Evolutionary conservation across 352 stramenopile genomes (phyloP), one percentile per base, ranked within the genome.

Genomic region (Phytopythium delawarense): DNA sequence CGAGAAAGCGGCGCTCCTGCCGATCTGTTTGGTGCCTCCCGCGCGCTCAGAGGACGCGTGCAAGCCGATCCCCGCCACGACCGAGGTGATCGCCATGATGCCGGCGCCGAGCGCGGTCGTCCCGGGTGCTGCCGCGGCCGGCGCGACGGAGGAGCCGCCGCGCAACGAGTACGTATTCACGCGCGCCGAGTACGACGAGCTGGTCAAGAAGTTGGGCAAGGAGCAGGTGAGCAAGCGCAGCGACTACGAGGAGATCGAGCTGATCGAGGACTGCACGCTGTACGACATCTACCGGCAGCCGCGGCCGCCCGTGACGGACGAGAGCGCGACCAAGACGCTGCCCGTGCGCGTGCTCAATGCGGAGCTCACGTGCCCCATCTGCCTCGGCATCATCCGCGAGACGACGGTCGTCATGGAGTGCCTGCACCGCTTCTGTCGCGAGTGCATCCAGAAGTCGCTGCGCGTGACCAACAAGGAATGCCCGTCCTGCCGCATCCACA

Each of bases 351-450:
- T 85, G 39, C 74, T 97, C 0, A 90, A 93, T 57, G 78, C 86
- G 25, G 83, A 96, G 57, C 77, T 97, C 28, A 89, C 80, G 59
- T 97, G 91, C 59, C 87, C 89, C 13, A 84, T 97, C 50, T 97
- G 91, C 60, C 71, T 97, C 15, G 81, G 87, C 35, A 92, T 94
- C 53, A 84, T 94, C 62, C 77, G 78, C 58, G 77, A 89, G 54
- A 92, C 89, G n/a, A 81, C 81, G 52, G 89, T 96, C 20, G 89
- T 97, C 15, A 96, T 96, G 76, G 84, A 96, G 65, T 97, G 91
- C 67, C 74, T 97, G 51, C 91, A 97, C 67, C 83, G 91, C 44
- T 97, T 97, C 67, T 97, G 91, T 58, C 72, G 84, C 60, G 79
- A 95, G 34, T 97, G 91, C 72, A 96, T 97, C 63, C 77, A 95